Percentiles rank a stretch among this genome's conserved stretches.
These are phyloP conservation scores for Termitomyces sp. DNA, from an alignment of 768 basidiomycete species.

Conservation along the genomic window DNA sequence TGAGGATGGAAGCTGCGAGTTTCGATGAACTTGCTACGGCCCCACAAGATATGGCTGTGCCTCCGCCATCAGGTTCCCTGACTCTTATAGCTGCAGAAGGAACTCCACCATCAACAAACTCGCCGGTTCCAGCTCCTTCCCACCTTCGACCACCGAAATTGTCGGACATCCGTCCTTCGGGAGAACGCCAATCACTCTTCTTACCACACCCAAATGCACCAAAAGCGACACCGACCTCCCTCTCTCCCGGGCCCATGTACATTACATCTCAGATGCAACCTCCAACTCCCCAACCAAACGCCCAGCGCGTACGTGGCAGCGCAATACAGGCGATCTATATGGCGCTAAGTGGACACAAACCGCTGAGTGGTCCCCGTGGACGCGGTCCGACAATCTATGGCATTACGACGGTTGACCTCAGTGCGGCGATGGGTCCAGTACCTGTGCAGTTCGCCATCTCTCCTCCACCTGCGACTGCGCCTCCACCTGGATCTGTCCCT, in stretches of 20 bases:
- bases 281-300: conserved; percentile 9
- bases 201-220: conserved; percentile 44
- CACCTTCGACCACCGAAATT: conserved; percentile 23
- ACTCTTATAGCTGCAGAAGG: background rate
- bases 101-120: conserved; percentile 12
- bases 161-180: conserved; percentile 22
- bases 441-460: conserved; percentile 57
- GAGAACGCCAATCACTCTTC: conserved; percentile 35
- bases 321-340: conserved; percentile 23
- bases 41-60: no score
- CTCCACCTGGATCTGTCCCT: conserved; percentile 8
- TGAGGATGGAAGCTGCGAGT: background rate
- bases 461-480: conserved; percentile 28
- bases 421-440: conserved; percentile 47
- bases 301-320: conserved; percentile 9
- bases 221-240: conserved; percentile 26
- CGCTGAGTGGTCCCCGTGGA: background rate
- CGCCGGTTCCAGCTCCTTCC: conserved; percentile 6
- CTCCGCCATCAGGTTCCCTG: background rate
- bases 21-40: background rate
- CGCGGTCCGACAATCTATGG: conserved; percentile 58
- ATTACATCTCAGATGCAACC: conserved; percentile 21
- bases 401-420: conserved; percentile 46
- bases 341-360: conserved; percentile 18
- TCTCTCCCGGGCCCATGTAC: conserved; percentile 47